phyloP scores from a whole-genome alignment of 345 rosid genomes.

The Dipteronia sinensis region DNA sequence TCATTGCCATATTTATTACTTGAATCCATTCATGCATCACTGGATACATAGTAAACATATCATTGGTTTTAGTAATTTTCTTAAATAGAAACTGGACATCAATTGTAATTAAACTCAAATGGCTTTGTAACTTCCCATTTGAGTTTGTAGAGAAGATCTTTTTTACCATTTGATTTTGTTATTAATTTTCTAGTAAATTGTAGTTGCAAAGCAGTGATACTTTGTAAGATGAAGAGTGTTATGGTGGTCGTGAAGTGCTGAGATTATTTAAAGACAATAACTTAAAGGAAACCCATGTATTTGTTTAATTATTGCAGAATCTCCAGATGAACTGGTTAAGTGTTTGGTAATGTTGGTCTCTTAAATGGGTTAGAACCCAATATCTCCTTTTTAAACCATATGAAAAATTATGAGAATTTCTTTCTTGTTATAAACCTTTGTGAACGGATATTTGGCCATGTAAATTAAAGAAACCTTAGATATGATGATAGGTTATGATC shows the following conservation, averaged over 20 bases:
- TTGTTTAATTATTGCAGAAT: neutral
- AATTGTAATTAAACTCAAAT: neutral
- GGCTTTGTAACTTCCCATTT: neutral
- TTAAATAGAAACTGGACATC: neutral
- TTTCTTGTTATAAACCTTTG: too few species aligned
- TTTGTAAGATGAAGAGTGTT: neutral
- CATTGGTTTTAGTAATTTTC: neutral
- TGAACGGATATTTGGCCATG: neutral
- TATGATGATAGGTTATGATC: neutral
- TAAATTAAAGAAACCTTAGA: neutral
- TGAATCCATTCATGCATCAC: neutral
- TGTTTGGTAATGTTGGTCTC: conserved; percentile 3
- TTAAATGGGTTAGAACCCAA: neutral
- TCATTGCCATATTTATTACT: neutral
- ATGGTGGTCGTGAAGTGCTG: neutral
- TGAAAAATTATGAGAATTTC: too few species aligned
- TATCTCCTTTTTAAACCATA: neutral
- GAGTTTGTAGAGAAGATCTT: neutral
- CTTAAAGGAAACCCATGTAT: neutral
- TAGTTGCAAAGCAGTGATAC: neutral
- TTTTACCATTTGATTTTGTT: neutral
- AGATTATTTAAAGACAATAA: conserved; percentile 3
- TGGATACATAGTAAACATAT: neutral
- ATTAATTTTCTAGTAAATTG: neutral
- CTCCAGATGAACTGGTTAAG: neutral